Evolutionary conservation across 2,329 filamentous ascomycete species (phyloP).

Genomic region (Mariannaea sp.): DNA sequence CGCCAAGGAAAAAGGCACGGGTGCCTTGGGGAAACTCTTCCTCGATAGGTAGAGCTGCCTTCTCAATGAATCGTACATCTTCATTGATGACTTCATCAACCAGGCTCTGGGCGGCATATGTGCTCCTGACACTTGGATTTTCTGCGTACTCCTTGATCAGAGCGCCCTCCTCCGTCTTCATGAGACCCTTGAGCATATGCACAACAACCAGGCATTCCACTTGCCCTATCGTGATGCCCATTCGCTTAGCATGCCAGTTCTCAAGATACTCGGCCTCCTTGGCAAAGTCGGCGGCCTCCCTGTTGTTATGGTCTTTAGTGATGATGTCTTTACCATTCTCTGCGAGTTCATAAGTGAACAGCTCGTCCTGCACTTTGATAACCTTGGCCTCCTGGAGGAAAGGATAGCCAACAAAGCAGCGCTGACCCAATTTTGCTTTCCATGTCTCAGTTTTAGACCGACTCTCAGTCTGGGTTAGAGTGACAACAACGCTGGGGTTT

Average conservation of each 20-base stretch:
- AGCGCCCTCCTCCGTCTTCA: slow-evolving; percentile 88
- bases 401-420: slow-evolving; percentile 90
- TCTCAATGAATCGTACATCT: slow-evolving; percentile 92
- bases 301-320: slow-evolving; percentile 71
- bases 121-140: slow-evolving; percentile 82
- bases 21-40: slow-evolving; percentile 88
- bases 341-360: slow-evolving; percentile 83
- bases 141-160: slow-evolving; percentile 91
- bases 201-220: slow-evolving; percentile 92
- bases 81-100: slow-evolving; percentile 90
- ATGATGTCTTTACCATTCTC: slow-evolving; percentile 68
- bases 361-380: slow-evolving; percentile 84
- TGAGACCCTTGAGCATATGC: slow-evolving; percentile 88
- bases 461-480: slow-evolving; percentile 73
- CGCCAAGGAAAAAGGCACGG: slow-evolving; percentile 89
- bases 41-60: slow-evolving; percentile 81
- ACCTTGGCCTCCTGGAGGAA: slow-evolving; percentile 95
- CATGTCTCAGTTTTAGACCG: slow-evolving; percentile 74
- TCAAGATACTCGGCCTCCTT: slow-evolving; percentile 86
- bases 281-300: slow-evolving; percentile 80
- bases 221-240: slow-evolving; percentile 83
- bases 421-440: slow-evolving; percentile 79
- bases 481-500: slow-evolving; percentile 95
- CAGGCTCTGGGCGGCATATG: slow-evolving; percentile 88
- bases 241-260: slow-evolving; percentile 83